These are phyloP conservation scores for Colletotrichum gigasporum DNA, from an alignment of 2,329 filamentous ascomycete species.

Conservation along the genomic window DNA sequence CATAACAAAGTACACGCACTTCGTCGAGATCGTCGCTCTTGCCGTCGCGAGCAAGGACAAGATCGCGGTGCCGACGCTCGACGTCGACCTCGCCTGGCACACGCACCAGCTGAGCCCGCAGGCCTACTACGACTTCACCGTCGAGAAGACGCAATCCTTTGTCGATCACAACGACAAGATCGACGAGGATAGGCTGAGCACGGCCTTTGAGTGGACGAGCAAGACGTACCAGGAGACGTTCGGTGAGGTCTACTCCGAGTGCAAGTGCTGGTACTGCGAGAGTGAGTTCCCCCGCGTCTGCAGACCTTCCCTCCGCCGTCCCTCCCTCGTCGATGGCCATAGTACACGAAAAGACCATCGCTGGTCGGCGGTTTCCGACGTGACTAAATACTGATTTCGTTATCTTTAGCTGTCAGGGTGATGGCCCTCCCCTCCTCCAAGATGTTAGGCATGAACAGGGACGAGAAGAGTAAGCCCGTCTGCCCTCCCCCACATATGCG, in stretches of 20 bases:
- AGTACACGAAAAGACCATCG: no score
- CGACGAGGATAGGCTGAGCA: slow-evolving; percentile 70
- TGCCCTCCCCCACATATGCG: neutral
- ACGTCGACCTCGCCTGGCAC: slow-evolving; percentile 78
- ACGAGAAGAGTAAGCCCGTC: slow-evolving; percentile 47
- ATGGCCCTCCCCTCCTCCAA: slow-evolving; percentile 58
- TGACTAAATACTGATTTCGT: neutral
- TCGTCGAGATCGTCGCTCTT: slow-evolving; percentile 63
- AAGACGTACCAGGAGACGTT: slow-evolving; percentile 71
- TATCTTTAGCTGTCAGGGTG: slow-evolving; percentile 60
- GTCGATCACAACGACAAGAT: slow-evolving; percentile 89
- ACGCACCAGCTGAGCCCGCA: slow-evolving; percentile 74
- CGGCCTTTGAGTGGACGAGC: slow-evolving; percentile 74
- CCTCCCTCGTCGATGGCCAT: no score
- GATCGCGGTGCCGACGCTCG: slow-evolving; percentile 71
- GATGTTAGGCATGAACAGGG: slow-evolving; percentile 53
- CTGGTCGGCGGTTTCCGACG: slow-evolving; percentile 3
- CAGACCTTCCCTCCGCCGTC: neutral
- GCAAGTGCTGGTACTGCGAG: slow-evolving; percentile 84
- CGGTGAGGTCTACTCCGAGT: slow-evolving; percentile 73
- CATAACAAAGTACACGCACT: slow-evolving; percentile 68
- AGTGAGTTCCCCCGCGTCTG: slow-evolving; percentile 39
- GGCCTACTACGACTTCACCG: slow-evolving; percentile 67
- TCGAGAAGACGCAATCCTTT: slow-evolving; percentile 58
- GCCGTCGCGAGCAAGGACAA: slow-evolving; percentile 44